Conservation (phyloP, 371 early-diverging fungal species). For the Chytridium lagenaria region DNA sequence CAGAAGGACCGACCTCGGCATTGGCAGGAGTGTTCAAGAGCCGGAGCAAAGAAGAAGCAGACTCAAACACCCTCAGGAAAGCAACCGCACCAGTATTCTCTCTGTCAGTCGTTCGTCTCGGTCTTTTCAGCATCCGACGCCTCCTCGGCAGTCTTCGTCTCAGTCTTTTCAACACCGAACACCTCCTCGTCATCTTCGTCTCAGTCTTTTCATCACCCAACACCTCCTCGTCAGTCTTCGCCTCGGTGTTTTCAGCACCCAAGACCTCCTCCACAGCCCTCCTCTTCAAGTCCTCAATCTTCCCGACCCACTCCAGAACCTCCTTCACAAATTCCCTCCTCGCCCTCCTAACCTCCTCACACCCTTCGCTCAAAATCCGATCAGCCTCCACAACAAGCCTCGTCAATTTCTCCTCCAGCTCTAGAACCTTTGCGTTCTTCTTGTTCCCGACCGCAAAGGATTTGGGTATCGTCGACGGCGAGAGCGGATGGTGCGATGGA, state of each 20-base stretch:
- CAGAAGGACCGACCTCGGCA: too few species aligned
- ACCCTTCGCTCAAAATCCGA: slow-evolving; percentile 29
- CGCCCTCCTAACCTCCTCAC: slow-evolving; percentile 19
- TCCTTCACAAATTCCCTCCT: slow-evolving; percentile 28
- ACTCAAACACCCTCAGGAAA: too few species aligned
- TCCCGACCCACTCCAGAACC: slow-evolving; percentile 17
- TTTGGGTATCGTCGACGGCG: background rate
- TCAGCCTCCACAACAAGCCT: slow-evolving; percentile 25
- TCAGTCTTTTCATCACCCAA: background rate
- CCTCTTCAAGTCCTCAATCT: slow-evolving; percentile 29
- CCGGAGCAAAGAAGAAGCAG: too few species aligned
- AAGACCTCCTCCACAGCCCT: background rate
- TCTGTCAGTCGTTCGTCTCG: too few species aligned
- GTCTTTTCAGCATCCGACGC: too few species aligned
- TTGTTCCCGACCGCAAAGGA: slow-evolving; percentile 12
- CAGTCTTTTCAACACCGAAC: too few species aligned
- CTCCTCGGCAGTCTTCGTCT: too few species aligned
- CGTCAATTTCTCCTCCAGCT: slow-evolving; percentile 28
- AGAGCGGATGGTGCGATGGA: background rate
- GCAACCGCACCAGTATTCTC: too few species aligned
- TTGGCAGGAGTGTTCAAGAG: too few species aligned
- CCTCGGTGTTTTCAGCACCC: background rate
- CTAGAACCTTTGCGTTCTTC: slow-evolving; percentile 24
- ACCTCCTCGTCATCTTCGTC: too few species aligned
- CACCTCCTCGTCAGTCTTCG: background rate